Conservation (phyloP, 768 basidiomycete species). For the Agaricus bisporus region DNA sequence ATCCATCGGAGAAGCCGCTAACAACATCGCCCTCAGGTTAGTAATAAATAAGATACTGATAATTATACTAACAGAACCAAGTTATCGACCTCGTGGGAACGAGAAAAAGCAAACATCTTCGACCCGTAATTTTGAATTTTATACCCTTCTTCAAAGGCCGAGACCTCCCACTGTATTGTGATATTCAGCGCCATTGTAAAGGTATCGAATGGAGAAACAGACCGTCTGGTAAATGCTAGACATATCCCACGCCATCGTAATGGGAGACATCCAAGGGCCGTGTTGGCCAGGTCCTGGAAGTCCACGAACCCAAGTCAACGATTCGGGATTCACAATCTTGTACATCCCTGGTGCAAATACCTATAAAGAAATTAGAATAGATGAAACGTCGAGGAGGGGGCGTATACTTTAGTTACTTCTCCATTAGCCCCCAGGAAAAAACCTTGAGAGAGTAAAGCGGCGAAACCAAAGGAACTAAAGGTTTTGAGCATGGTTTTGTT, state of each 20-base stretch:
- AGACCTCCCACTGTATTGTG: not conserved
- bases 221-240: not conserved
- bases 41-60: not conserved
- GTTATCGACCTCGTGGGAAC: not conserved
- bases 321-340: not conserved
- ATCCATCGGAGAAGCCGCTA: conserved; percentile 3
- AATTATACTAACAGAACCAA: not conserved
- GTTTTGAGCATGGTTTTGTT: not conserved
- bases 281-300: conserved; percentile 4
- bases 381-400: not conserved
- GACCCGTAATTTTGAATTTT: not conserved
- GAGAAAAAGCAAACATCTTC: not conserved
- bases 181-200: not conserved
- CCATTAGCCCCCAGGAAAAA: not conserved
- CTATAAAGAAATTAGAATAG: not conserved
- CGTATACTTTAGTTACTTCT: not conserved
- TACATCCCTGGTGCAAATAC: not conserved
- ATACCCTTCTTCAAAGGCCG: conserved; percentile 2
- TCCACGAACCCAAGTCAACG: not conserved
- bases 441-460: not conserved
- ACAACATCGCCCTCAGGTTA: not conserved
- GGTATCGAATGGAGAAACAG: not conserved
- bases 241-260: not conserved
- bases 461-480: not conserved
- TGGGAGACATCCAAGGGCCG: not conserved